Evolutionary conservation across 331 rosid genomes (phyloP).

Genomic region (Arachis monticola): DNA sequence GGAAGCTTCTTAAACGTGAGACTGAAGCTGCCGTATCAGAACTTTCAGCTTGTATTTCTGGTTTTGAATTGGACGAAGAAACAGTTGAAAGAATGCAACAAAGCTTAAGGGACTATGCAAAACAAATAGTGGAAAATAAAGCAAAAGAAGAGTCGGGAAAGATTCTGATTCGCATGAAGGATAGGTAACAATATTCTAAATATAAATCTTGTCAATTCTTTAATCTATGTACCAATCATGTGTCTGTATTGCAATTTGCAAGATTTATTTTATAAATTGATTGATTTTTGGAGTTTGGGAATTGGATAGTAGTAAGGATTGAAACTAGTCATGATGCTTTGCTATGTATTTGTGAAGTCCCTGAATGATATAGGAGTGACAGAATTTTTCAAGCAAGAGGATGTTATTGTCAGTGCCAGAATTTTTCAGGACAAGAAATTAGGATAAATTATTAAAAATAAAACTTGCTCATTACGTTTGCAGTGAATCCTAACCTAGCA

Average conservation of each 20-base stretch:
- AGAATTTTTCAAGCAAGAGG: constrained; percentile 26
- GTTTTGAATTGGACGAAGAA: constrained; percentile 79
- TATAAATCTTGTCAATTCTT: background rate
- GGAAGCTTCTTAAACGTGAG: constrained; percentile 73
- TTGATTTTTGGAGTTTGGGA: constrained; percentile 16
- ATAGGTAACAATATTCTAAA: constrained; percentile 58
- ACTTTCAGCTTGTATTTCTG: constrained; percentile 54
- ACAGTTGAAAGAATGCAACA: constrained; percentile 54
- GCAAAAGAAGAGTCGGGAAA: constrained; percentile 87
- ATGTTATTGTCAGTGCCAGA: background rate
- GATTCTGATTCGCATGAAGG: constrained; percentile 84
- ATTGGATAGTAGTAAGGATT: background rate
- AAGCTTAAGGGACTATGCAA: constrained; percentile 63
- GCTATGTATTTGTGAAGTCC: constrained; percentile 21
- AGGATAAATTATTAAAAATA: background rate
- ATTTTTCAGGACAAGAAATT: background rate
- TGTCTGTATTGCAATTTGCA: too few species aligned
- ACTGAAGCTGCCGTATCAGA: constrained; percentile 58
- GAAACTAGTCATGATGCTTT: constrained; percentile 12
- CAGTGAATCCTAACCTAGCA: too few species aligned
- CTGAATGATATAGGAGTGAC: constrained; percentile 20
- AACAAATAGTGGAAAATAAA: constrained; percentile 74
- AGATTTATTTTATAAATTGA: too few species aligned
- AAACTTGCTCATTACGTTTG: background rate
- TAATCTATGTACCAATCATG: constrained; percentile 4